Percentiles rank a stretch among this genome's conserved stretches.
These are phyloP conservation scores for Phytophthora pinifolia DNA, from an alignment of 352 stramenopile genomes.

Conservation along the genomic window DNA sequence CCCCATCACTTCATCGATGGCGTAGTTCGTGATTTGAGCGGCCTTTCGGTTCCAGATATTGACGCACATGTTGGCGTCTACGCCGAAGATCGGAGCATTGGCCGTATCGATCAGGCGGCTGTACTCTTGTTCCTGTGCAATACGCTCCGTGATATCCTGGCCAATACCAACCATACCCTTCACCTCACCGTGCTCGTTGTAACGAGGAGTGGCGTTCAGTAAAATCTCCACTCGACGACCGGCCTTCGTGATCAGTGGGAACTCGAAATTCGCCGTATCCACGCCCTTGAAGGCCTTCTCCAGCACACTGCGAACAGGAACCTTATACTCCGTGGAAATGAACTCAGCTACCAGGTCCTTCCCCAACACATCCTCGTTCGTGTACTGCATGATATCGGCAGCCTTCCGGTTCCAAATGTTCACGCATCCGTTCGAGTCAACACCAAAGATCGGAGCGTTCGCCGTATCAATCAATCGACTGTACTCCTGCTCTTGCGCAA, in stretches of 20 bases:
- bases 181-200: constrained; percentile 62
- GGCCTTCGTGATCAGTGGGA: constrained; percentile 61
- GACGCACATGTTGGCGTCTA: constrained; percentile 62
- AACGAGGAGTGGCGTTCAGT: constrained; percentile 55
- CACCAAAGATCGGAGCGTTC: constrained; percentile 70
- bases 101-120: constrained; percentile 84
- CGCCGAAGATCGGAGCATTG: constrained; percentile 63
- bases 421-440: constrained; percentile 64
- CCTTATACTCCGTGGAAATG: constrained; percentile 39
- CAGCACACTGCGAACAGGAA: constrained; percentile 30
- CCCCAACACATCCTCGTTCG: constrained; percentile 43
- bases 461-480: constrained; percentile 56
- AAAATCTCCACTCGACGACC: constrained; percentile 55
- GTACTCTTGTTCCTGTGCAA: constrained; percentile 72
- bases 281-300: constrained; percentile 43
- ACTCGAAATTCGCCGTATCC: constrained; percentile 57
- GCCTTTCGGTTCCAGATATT: constrained; percentile 92
- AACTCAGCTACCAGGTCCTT: constrained; percentile 48
- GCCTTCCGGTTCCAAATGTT: constrained; percentile 78
- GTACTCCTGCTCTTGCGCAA: constrained; percentile 75
- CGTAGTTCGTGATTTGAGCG: constrained; percentile 88
- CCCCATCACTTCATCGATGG: constrained; percentile 82
- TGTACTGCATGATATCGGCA: constrained; percentile 59
- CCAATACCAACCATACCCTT: constrained; percentile 81
- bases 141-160: constrained; percentile 66